These are phyloP conservation scores for Aspergillus campestris DNA, from an alignment of 495 filamentous ascomycete species.

Conservation along the genomic window DNA sequence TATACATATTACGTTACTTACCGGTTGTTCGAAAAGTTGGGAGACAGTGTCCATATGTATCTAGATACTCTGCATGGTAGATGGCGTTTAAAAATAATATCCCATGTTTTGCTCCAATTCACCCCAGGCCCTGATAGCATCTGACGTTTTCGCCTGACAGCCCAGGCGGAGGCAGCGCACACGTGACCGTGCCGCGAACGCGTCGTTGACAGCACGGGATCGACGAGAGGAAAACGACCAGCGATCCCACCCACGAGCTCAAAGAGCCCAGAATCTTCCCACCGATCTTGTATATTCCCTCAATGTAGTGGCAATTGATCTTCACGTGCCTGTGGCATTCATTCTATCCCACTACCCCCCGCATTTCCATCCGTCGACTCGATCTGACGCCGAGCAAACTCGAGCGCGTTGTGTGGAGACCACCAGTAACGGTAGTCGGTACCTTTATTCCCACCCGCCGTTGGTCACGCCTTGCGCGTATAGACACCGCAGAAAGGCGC, in stretches of 20 bases:
- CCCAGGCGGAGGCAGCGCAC: conserved; percentile 1
- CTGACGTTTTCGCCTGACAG: not conserved
- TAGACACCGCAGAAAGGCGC: conserved; percentile 4
- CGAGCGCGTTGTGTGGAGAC: conserved; percentile 8
- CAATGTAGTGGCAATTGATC: not conserved
- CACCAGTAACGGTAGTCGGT: conserved; percentile 1
- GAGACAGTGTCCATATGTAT: conserved; percentile 13
- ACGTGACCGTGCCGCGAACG: conserved; percentile 37
- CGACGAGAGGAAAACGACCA: too few relatives aligned
- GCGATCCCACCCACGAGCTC: too few relatives aligned
- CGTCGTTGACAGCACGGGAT: conserved; percentile 15
- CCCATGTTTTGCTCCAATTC: not conserved
- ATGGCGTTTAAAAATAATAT: conserved; percentile 14
- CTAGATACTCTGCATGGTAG: conserved; percentile 14
- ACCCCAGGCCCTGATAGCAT: not conserved
- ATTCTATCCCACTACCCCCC: not conserved
- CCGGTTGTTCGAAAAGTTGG: conserved; percentile 10
- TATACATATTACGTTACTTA: conserved; percentile 16
- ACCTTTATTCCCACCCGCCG: not conserved
- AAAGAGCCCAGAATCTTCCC: not conserved
- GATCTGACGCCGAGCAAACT: conserved; percentile 2
- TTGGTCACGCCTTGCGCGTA: conserved; percentile 4
- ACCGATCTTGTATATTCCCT: not conserved
- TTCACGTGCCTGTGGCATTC: not conserved
- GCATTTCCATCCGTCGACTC: not conserved